Evolutionary conservation across 1,139 yeast genomes (phyloP).

Genomic region (Citeromyces siamensis): DNA sequence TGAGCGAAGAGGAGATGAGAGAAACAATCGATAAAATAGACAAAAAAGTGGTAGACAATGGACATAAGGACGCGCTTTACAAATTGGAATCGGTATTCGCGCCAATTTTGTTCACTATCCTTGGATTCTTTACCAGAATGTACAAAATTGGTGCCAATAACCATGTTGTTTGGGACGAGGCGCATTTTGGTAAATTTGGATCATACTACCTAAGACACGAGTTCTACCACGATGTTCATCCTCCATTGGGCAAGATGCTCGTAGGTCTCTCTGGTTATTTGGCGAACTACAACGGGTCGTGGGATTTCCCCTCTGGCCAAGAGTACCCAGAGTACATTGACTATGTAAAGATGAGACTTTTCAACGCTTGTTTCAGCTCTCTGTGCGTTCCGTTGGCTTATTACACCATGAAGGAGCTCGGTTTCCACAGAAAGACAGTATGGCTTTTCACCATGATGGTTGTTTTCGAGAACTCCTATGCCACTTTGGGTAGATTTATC

Average conservation of each 20-base stretch:
- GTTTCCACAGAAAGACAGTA: conserved; percentile 67
- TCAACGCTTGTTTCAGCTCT: conserved; percentile 86
- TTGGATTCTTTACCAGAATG: conserved; percentile 38
- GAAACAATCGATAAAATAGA: conserved; percentile 16
- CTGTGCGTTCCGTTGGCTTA: conserved; percentile 90
- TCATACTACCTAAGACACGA: conserved; percentile 87
- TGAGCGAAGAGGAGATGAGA: conserved; percentile 17
- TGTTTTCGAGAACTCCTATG: conserved; percentile 71
- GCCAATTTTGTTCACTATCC: conserved; percentile 34
- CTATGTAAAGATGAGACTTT: conserved; percentile 84
- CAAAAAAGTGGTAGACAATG: conserved; percentile 37
- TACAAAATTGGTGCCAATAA: conserved; percentile 37
- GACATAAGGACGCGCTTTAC: conserved; percentile 25
- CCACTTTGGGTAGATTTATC: conserved; percentile 86
- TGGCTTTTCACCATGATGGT: conserved; percentile 90
- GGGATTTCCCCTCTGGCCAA: conserved; percentile 87
- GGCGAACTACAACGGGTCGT: conserved; percentile 93
- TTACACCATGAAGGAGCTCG: conserved; percentile 78
- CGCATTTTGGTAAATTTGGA: conserved; percentile 88
- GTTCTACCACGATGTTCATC: conserved; percentile 96
- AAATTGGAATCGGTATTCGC: conserved; percentile 15
- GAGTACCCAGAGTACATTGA: conserved; percentile 78
- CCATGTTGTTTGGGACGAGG: conserved; percentile 54
- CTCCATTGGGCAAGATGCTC: conserved; percentile 96
- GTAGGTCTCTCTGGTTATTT: conserved; percentile 90